Evolutionary conservation across 306 rosid species (phyloP).

Genomic region (Fragaria nilgerrensis): DNA sequence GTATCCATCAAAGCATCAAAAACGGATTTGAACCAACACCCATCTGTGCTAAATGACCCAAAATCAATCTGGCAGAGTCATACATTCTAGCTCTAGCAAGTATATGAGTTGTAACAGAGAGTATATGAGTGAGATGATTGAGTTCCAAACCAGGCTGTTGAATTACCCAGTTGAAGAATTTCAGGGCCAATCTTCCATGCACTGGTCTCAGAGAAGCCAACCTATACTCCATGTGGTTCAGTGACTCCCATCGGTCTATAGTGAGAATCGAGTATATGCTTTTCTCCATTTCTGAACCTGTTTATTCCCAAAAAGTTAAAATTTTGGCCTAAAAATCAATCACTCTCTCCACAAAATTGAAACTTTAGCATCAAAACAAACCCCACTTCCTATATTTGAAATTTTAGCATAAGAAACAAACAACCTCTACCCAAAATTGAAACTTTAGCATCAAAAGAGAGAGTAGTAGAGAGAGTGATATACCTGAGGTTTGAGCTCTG

Average conservation of each 20-base stretch:
- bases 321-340: not conserved
- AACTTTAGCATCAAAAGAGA: not conserved
- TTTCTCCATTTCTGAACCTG: constrained; percentile 54
- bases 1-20: constrained; percentile 68
- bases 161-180: constrained; percentile 67
- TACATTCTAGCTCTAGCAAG: constrained; percentile 79
- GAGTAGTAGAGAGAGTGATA: not conserved
- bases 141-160: constrained; percentile 65
- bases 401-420: too few relatives aligned
- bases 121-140: constrained; percentile 51
- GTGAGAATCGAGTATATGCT: constrained; percentile 69
- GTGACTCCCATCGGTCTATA: constrained; percentile 72
- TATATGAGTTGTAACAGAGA: constrained; percentile 61
- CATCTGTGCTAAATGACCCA: constrained; percentile 46
- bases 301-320: not conserved
- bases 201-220: constrained; percentile 72
- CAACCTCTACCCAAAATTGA: too few relatives aligned
- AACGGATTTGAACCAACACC: constrained; percentile 41
- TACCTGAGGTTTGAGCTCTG: constrained; percentile 17
- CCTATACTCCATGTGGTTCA: constrained; percentile 66
- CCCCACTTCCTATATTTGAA: not conserved
- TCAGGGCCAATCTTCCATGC: constrained; percentile 70
- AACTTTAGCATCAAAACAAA: not conserved
- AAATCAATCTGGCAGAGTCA: constrained; percentile 52
- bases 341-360: not conserved